Evolutionary conservation across 768 basidiomycete genomes (phyloP).

Genomic region (Polyporus arcularius): DNA sequence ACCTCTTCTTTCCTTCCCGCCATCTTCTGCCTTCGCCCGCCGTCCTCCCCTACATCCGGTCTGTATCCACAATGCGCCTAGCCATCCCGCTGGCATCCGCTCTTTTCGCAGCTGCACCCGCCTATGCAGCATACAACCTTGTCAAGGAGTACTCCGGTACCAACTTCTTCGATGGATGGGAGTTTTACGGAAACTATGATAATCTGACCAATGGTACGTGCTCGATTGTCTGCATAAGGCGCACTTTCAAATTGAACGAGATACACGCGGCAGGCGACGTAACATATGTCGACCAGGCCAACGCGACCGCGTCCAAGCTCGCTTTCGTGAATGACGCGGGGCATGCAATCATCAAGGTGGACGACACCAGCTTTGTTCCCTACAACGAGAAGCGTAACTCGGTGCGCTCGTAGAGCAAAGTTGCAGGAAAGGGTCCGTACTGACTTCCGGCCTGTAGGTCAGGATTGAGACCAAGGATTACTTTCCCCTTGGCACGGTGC

Average conservation of each 20-base stretch:
- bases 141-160: conserved; percentile 40
- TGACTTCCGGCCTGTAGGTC: conserved; percentile 32
- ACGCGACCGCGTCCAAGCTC: conserved; percentile 49
- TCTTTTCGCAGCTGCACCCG: conserved; percentile 13
- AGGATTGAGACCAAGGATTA: conserved; percentile 43
- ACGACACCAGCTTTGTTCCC: conserved; percentile 61
- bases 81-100: conserved; percentile 16
- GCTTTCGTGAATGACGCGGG: conserved; percentile 60
- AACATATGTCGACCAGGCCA: conserved; percentile 50
- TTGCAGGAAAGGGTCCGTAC: background rate
- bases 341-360: conserved; percentile 72
- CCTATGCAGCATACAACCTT: conserved; percentile 25
- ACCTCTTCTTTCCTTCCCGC: background rate
- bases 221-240: background rate
- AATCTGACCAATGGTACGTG: conserved; percentile 36
- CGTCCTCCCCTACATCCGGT: background rate
- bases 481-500: conserved; percentile 44
- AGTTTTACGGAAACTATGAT: conserved; percentile 41
- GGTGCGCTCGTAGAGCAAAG: conserved; percentile 37
- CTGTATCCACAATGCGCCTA: conserved; percentile 6
- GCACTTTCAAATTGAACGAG: background rate
- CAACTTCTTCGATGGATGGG: conserved; percentile 46
- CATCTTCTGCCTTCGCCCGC: background rate
- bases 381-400: conserved; percentile 59
- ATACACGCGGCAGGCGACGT: conserved; percentile 52